Conservation (phyloP, 176 grass and related monocot species). For the Poa annua region DNA sequence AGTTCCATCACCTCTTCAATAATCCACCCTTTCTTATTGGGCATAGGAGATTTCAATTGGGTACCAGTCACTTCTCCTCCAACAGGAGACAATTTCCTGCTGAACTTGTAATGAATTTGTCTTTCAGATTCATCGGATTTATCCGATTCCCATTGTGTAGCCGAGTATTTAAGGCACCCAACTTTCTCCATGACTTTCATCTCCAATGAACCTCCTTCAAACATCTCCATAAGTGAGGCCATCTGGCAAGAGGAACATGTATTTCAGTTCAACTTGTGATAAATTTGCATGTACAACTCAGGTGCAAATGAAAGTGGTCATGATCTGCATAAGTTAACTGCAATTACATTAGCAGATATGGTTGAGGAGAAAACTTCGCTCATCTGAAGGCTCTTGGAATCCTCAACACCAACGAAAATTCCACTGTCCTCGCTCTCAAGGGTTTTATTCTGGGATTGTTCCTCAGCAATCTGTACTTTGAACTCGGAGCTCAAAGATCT, state of each 20-base stretch:
- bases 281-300: constrained; percentile 17
- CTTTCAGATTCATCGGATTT: constrained; percentile 68
- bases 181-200: constrained; percentile 82
- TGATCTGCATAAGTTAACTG: constrained; percentile 10
- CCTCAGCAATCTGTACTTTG: constrained; percentile 78
- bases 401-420: constrained; percentile 68
- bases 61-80: constrained; percentile 79
- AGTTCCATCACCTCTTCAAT: constrained; percentile 88
- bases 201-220: constrained; percentile 74
- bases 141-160: constrained; percentile 74
- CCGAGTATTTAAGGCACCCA: constrained; percentile 74
- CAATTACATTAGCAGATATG: constrained; percentile 66
- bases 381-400: constrained; percentile 69
- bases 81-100: constrained; percentile 68
- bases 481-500: constrained; percentile 73
- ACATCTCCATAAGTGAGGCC: constrained; percentile 70
- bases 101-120: constrained; percentile 78
- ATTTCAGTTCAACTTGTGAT: constrained; percentile 37
- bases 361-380: constrained; percentile 61
- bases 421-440: constrained; percentile 74
- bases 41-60: constrained; percentile 75
- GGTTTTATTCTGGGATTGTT: constrained; percentile 64
- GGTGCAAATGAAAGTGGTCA: constrained; percentile 29
- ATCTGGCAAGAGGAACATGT: constrained; percentile 50
- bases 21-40: constrained; percentile 81